Evolutionary conservation across 192 early-diverging fungal species (phyloP).

Genomic region (Anaeromyces robustus): DNA sequence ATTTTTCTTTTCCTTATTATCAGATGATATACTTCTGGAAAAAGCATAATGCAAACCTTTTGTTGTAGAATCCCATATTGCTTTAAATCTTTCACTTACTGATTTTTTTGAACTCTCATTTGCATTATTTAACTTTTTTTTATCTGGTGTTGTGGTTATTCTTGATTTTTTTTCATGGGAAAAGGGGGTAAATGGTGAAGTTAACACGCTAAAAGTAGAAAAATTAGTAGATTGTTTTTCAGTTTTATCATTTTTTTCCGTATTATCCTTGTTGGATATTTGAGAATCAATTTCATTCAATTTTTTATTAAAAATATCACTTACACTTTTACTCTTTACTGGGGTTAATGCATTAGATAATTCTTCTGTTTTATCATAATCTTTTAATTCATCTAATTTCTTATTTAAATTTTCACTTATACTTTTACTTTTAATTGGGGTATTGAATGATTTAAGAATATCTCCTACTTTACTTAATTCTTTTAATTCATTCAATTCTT

Average conservation of each 20-base stretch:
- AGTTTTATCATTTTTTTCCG: neutral
- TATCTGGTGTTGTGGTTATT: neutral
- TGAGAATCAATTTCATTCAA: neutral
- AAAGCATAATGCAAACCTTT: neutral
- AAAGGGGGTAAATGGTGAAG: neutral
- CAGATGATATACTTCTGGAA: neutral
- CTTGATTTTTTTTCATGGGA: neutral
- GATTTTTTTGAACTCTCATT: neutral
- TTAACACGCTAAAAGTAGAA: neutral
- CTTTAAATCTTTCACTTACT: neutral
- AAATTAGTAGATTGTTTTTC: neutral
- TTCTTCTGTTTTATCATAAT: neutral
- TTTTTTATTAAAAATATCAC: neutral
- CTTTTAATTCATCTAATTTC: neutral
- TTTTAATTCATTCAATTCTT: too few relatives aligned
- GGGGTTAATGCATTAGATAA: neutral
- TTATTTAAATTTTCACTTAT: too few relatives aligned
- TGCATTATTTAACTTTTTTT: neutral
- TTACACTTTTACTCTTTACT: neutral
- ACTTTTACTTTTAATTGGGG: too few relatives aligned
- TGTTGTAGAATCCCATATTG: neutral
- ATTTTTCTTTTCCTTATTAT: too few relatives aligned
- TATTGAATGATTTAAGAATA: too few relatives aligned
- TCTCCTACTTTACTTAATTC: too few relatives aligned
- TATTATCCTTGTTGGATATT: neutral